A percentile compares a stretch with the other conserved stretches of the same genome.
These are phyloP conservation scores for Termitomyces sp. DNA, from an alignment of 1,284 basidiomycete genomes.

Conservation along the genomic window DNA sequence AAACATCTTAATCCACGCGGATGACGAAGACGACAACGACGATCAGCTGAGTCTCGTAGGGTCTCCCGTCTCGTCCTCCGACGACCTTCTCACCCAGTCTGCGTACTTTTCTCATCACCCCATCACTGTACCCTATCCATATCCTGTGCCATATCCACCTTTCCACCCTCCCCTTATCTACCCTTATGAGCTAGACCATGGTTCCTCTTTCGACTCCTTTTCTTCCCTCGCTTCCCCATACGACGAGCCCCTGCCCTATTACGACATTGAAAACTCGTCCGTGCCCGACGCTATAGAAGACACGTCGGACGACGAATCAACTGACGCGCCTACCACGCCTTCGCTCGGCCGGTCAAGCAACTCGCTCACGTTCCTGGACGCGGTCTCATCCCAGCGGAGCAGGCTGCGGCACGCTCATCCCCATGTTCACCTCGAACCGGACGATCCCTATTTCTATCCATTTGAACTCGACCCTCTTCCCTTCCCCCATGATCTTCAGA, in stretches of 20 bases:
- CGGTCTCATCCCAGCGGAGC: constrained; percentile 48
- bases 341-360: constrained; percentile 48
- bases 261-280: constrained; percentile 59
- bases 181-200: constrained; percentile 38
- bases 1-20: constrained; percentile 35
- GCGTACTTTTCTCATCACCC: constrained; percentile 40
- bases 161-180: constrained; percentile 51
- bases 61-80: constrained; percentile 68
- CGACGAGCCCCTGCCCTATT: constrained; percentile 57
- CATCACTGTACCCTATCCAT: constrained; percentile 46
- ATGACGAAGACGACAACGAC: constrained; percentile 47
- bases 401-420: constrained; percentile 40
- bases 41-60: constrained; percentile 52
- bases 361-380: constrained; percentile 42
- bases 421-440: constrained; percentile 57
- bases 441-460: constrained; percentile 55
- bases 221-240: constrained; percentile 34
- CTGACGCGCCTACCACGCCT: constrained; percentile 61
- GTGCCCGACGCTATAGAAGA: constrained; percentile 79
- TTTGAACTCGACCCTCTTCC: constrained; percentile 67
- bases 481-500: constrained; percentile 47
- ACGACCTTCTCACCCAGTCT: constrained; percentile 56
- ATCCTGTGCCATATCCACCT: constrained; percentile 62
- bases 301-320: constrained; percentile 71
- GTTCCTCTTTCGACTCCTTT: constrained; percentile 35